A percentile compares a stretch with the other conserved stretches of the same genome.
Conservation (phyloP, 2,329 filamentous ascomycete species). For the Leptodontidium sp. region DNA sequence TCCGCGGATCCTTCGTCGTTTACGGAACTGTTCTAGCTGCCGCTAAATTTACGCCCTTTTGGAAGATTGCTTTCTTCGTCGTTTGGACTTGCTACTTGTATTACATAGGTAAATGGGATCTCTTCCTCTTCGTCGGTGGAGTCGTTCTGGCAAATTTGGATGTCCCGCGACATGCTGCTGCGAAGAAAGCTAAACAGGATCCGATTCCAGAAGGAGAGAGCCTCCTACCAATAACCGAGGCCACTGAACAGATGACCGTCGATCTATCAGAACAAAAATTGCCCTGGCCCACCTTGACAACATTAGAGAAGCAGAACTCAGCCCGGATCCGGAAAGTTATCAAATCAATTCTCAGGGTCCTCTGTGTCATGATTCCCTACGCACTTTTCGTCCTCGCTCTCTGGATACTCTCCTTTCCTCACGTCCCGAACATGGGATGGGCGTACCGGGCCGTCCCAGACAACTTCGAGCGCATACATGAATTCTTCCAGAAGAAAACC, state of each 20-base stretch:
- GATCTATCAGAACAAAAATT: not conserved
- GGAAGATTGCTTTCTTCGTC: slow-evolving; percentile 15
- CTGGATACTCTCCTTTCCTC: slow-evolving; percentile 22
- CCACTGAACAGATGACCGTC: slow-evolving; percentile 11
- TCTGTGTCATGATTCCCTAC: slow-evolving; percentile 6
- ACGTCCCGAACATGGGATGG: slow-evolving; percentile 7
- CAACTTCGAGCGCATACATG: not conserved
- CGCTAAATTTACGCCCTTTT: slow-evolving; percentile 8
- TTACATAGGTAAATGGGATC: slow-evolving; percentile 25
- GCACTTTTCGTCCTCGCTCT: slow-evolving; percentile 17
- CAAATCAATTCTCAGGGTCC: not conserved
- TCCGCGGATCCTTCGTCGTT: slow-evolving; percentile 21
- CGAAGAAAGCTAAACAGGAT: not conserved
- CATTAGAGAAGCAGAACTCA: not conserved
- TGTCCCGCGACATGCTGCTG: slow-evolving; percentile 13
- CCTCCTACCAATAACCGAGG: slow-evolving; percentile 5
- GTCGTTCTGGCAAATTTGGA: slow-evolving; percentile 17
- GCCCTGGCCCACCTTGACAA: not conserved
- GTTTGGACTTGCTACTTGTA: slow-evolving; percentile 14
- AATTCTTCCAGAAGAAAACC: not conserved
- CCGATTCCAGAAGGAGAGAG: not conserved
- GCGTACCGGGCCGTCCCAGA: not conserved
- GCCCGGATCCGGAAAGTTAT: not conserved
- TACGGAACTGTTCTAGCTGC: slow-evolving; percentile 23
- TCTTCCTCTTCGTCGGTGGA: slow-evolving; percentile 25